phyloP scores from a whole-genome alignment of 23 red algal species.

The Gracilaria gracilis region DNA sequence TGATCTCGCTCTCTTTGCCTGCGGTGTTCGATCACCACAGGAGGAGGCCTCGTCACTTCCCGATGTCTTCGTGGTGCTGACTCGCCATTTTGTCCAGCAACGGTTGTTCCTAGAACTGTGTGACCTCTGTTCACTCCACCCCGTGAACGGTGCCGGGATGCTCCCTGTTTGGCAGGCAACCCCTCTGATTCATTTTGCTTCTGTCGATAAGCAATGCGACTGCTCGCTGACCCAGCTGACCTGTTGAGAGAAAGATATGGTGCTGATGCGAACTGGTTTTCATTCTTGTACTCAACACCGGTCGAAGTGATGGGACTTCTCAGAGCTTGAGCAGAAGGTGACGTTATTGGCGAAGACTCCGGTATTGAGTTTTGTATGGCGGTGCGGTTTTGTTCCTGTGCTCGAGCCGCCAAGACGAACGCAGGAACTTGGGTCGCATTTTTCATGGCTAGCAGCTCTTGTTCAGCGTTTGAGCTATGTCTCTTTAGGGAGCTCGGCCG shows the following conservation, averaged over 20 bases:
- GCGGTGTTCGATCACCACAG: slow-evolving; percentile 23
- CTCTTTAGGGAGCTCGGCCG: slow-evolving; percentile 57
- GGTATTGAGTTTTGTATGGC: slow-evolving; percentile 29
- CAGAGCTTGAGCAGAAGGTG: slow-evolving; percentile 20
- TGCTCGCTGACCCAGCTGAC: slow-evolving; percentile 9
- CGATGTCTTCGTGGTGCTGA: slow-evolving; percentile 12
- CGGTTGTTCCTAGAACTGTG: slow-evolving; percentile 12
- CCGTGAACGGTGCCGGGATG: background rate
- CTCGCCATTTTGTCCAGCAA: background rate
- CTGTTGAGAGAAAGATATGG: slow-evolving; percentile 26
- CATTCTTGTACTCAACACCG: background rate
- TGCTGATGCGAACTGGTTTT: slow-evolving; percentile 6
- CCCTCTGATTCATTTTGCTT: background rate
- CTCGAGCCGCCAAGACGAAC: slow-evolving; percentile 59
- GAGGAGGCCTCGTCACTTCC: slow-evolving; percentile 48
- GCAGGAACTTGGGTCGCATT: slow-evolving; percentile 42
- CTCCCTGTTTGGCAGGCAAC: background rate
- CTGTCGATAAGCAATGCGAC: background rate
- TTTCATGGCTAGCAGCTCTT: slow-evolving; percentile 39
- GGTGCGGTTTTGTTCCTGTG: slow-evolving; percentile 43
- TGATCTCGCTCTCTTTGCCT: background rate
- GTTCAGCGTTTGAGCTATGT: slow-evolving; percentile 60
- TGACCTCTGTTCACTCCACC: slow-evolving; percentile 8
- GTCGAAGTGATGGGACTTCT: background rate
- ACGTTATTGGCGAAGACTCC: slow-evolving; percentile 50